These are phyloP conservation scores for Cercospora sp. DNA, from an alignment of 2,329 filamentous ascomycete species.

Conservation along the genomic window DNA sequence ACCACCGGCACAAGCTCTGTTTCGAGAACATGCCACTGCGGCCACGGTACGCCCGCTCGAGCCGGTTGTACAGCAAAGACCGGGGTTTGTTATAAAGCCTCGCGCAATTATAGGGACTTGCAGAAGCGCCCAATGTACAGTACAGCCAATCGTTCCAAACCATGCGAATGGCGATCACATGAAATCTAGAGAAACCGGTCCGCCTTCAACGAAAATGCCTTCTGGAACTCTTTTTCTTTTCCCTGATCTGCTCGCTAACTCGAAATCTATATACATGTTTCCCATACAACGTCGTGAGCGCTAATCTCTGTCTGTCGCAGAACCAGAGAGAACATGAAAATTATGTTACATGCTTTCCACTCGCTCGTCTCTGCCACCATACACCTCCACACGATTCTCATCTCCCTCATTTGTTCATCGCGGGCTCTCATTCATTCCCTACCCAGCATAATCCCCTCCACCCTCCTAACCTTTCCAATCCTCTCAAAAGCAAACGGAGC, in stretches of 20 bases:
- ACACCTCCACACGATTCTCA: neutral
- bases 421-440: neutral
- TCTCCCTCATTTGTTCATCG: neutral
- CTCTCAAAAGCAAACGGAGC: constrained; percentile 5
- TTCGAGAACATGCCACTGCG: neutral
- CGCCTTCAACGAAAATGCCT: too few species aligned
- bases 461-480: constrained; percentile 6
- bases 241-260: neutral
- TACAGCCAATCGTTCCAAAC: too few species aligned
- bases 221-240: neutral
- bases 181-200: too few species aligned
- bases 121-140: neutral
- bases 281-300: neutral
- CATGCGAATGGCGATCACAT: too few species aligned
- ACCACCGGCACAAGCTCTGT: too few species aligned
- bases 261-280: neutral
- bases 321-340: neutral
- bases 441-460: neutral
- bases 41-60: neutral
- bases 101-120: too few species aligned
- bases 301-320: neutral
- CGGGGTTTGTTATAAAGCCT: too few species aligned
- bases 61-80: neutral
- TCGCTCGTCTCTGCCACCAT: neutral
- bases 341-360: neutral